Evolutionary conservation across 345 rosid genomes (phyloP), one percentile per base, ranked within the genome.

Genomic region (Capsella bursapastoris): DNA sequence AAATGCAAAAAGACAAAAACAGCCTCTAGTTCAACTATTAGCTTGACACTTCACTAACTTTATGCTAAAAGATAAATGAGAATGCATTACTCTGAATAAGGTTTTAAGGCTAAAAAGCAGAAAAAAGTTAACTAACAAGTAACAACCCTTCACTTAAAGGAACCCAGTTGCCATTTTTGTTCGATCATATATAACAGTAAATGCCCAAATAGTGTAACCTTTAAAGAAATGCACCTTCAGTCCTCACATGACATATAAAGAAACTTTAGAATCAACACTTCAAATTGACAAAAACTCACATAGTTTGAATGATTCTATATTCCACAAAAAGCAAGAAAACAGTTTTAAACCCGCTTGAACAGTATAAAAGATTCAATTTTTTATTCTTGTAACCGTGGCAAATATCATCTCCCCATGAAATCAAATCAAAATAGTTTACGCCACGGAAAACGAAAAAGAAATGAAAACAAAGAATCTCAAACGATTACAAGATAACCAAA

Each of bases 401-500:
- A 9, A 38, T 38, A 2, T 38, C 43, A 43, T 6, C n/a, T 29
- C 38, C 38, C 18, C 13, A 50, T 28, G 7, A 41, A 28, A 43
- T 6, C 31, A 43, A 53, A 40, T 27, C 43, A 10, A 31, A 62
- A 65, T 65, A 49, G 7, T 25, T 25, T 34, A 66, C 38, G 71
- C 25, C 49, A 51, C 18, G 25, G 25, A 22, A 66, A 37, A 8
- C 1, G 14, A 38, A 62, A 63, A 25, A 37, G 43, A 45, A 52
- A 38, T 7, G 35, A 13, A 22, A 22, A 66, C 5, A 25, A 51
- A 53, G 3, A 55, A 15, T 56, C 50, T 67, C 57, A 0, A 57
- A 57, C 27, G 15, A 47, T 70, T 58, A 13, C 74, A 47, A 44
- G 22, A 69, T 15, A 69, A 12, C 12, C 50, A 2, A 43, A 41